Conservation (phyloP, 345 rosid genomes). For the Firmiana major region DNA sequence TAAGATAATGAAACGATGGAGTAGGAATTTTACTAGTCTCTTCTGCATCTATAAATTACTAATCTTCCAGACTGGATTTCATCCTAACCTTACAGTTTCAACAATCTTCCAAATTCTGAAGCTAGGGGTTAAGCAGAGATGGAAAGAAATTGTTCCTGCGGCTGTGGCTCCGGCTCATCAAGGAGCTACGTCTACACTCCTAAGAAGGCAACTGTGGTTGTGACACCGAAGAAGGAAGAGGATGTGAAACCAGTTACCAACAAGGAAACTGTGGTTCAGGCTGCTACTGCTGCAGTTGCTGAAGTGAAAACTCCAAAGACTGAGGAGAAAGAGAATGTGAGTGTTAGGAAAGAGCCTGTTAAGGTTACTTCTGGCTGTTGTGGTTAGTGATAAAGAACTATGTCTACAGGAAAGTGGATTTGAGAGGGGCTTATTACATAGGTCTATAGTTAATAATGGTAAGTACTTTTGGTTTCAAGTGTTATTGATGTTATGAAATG, state of each 20-base stretch:
- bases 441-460: neutral
- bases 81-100: neutral
- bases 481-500: neutral
- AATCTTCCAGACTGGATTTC: neutral
- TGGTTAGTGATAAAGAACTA: neutral
- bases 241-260: neutral
- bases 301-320: neutral
- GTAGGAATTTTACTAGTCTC: neutral
- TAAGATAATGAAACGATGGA: neutral
- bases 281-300: neutral
- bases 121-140: neutral
- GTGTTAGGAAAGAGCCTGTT: neutral
- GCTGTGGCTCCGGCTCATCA: neutral
- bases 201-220: neutral
- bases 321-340: neutral
- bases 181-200: neutral
- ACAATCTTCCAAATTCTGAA: neutral
- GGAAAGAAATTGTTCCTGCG: neutral
- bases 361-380: neutral
- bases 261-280: neutral
- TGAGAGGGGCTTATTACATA: neutral
- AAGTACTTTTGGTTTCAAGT: neutral
- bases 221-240: neutral
- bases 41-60: neutral
- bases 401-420: neutral